A percentile compares a stretch with the other conserved stretches of the same genome.
Conservation (phyloP, 2,329 filamentous ascomycete species). For the Ceratocystis papillata region DNA sequence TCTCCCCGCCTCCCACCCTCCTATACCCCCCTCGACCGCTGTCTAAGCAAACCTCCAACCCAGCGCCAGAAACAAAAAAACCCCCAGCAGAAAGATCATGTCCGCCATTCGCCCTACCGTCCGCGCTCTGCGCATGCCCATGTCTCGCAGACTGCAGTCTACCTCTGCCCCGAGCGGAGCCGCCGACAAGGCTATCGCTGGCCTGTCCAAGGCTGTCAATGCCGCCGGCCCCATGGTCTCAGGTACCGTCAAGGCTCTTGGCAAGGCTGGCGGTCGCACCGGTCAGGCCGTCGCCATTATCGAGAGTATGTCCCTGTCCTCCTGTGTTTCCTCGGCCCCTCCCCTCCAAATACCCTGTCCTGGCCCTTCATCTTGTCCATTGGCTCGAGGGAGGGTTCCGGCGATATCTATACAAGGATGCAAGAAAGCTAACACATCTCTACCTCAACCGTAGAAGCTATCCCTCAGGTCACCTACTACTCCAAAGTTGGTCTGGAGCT, state of each 20-base stretch:
- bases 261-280: conserved; percentile 72
- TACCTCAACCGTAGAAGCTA: conserved; percentile 50
- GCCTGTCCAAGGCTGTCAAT: conserved; percentile 68
- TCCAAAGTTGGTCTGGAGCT: conserved; percentile 79
- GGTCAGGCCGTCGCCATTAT: conserved; percentile 67
- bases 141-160: conserved; percentile 51
- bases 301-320: conserved; percentile 58
- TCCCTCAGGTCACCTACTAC: conserved; percentile 85
- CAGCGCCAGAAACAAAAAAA: conserved; percentile 15
- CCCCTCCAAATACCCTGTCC: neutral
- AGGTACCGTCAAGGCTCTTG: conserved; percentile 61
- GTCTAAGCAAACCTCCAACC: neutral
- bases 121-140: conserved; percentile 38
- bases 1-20: neutral
- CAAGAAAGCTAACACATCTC: conserved; percentile 9
- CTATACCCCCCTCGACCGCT: neutral
- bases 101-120: conserved; percentile 31
- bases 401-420: conserved; percentile 1
- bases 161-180: conserved; percentile 37
- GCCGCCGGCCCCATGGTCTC: conserved; percentile 68
- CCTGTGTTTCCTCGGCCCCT: neutral
- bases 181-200: conserved; percentile 54
- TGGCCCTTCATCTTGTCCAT: neutral
- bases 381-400: neutral
- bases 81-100: conserved; percentile 26